These are phyloP conservation scores for Lactifluus rugatus DNA, from an alignment of 768 basidiomycete species.

Conservation along the genomic window DNA sequence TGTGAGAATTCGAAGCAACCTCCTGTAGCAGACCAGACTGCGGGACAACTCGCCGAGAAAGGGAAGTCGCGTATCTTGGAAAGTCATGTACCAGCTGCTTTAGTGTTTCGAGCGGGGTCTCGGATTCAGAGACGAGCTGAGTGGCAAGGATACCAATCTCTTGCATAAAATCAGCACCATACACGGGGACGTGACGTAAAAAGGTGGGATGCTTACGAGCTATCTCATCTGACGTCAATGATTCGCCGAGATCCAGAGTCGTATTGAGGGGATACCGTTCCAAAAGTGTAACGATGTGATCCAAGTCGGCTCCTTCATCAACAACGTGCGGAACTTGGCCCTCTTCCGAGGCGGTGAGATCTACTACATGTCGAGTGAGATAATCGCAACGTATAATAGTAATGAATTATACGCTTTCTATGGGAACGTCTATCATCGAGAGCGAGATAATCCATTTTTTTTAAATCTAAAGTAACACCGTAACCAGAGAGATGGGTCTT, in stretches of 20 bases:
- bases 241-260: slow-evolving; percentile 33
- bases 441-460: slow-evolving; percentile 95
- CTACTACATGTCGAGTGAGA: background rate
- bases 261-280: slow-evolving; percentile 27
- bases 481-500: slow-evolving; percentile 67
- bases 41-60: slow-evolving; percentile 59
- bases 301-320: slow-evolving; percentile 7
- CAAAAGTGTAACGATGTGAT: slow-evolving; percentile 17
- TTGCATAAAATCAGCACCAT: slow-evolving; percentile 32
- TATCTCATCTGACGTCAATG: slow-evolving; percentile 47
- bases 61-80: slow-evolving; percentile 69
- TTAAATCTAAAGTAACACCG: slow-evolving; percentile 85
- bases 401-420: slow-evolving; percentile 19
- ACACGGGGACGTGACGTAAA: slow-evolving; percentile 23
- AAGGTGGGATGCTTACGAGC: slow-evolving; percentile 9
- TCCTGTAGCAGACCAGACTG: slow-evolving; percentile 45
- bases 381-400: background rate
- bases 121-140: slow-evolving; percentile 61
- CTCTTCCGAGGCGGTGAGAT: slow-evolving; percentile 6
- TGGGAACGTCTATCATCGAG: slow-evolving; percentile 69
- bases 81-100: slow-evolving; percentile 76
- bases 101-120: slow-evolving; percentile 44
- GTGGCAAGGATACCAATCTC: slow-evolving; percentile 65
- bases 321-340: background rate
- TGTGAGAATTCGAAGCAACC: slow-evolving; percentile 45